A percentile compares a stretch with the other conserved stretches of the same genome.
Evolutionary conservation across 1,139 yeast species (phyloP).

Genomic region (Yamadazyma triangularis): DNA sequence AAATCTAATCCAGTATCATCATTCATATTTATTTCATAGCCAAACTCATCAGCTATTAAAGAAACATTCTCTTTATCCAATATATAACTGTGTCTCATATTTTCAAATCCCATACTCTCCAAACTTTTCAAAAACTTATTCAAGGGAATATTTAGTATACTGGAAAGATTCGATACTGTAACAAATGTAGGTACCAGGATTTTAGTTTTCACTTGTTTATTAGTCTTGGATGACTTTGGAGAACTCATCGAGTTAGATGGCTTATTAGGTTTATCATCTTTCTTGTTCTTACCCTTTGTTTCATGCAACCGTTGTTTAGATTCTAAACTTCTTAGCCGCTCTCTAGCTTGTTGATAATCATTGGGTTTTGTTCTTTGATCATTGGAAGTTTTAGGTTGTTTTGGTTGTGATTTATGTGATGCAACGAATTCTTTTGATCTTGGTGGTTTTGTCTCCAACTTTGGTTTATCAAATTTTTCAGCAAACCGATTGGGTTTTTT

Average conservation of each 20-base stretch:
- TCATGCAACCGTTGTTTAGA: neutral
- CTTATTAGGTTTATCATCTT: too few species aligned
- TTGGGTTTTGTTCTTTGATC: neutral
- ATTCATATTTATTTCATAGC: slow-evolving; percentile 60
- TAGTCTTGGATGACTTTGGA: slow-evolving; percentile 1
- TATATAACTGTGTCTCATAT: slow-evolving; percentile 71
- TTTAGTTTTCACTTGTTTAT: slow-evolving; percentile 19
- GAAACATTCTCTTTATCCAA: slow-evolving; percentile 83
- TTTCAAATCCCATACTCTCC: slow-evolving; percentile 69
- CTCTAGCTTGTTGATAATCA: slow-evolving; percentile 12
- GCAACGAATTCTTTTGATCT: slow-evolving; percentile 1
- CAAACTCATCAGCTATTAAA: slow-evolving; percentile 84
- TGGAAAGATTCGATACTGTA: slow-evolving; percentile 72
- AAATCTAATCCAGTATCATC: slow-evolving; percentile 63
- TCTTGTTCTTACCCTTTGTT: slow-evolving; percentile 1
- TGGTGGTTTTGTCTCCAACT: neutral
- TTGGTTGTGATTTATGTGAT: neutral
- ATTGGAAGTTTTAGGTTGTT: neutral
- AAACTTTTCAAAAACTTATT: slow-evolving; percentile 56
- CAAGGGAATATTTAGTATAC: slow-evolving; percentile 61
- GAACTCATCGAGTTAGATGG: slow-evolving; percentile 1
- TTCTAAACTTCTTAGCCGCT: slow-evolving; percentile 10
- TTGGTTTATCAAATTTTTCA: slow-evolving; percentile 11
- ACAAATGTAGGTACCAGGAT: slow-evolving; percentile 68
- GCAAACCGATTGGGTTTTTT: slow-evolving; percentile 28